A percentile compares a stretch with the other conserved stretches of the same genome.
These are phyloP conservation scores for Coniosporium tulheliwenetii DNA, from an alignment of 2,329 filamentous ascomycete genomes.

Conservation along the genomic window DNA sequence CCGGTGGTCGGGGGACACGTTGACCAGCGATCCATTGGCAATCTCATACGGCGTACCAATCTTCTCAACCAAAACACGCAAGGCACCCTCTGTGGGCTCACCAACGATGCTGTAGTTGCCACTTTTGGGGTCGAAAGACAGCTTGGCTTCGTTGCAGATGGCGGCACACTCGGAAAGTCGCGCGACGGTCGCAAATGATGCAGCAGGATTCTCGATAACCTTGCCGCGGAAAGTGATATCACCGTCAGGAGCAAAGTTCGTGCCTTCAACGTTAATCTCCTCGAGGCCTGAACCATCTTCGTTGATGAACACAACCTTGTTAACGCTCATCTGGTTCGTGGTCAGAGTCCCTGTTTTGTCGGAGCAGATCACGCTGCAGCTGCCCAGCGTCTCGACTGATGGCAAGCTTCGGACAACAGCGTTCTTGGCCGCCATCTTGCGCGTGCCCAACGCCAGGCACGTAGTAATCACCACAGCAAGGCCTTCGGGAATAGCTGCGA, in stretches of 20 bases:
- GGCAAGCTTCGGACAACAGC: slow-evolving; percentile 91
- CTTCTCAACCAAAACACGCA: slow-evolving; percentile 86
- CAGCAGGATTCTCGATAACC: slow-evolving; percentile 49
- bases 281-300: slow-evolving; percentile 59
- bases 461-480: slow-evolving; percentile 98
- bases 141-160: slow-evolving; percentile 76
- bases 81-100: slow-evolving; percentile 87
- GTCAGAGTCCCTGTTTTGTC: slow-evolving; percentile 98
- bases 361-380: slow-evolving; percentile 98
- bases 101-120: slow-evolving; percentile 68
- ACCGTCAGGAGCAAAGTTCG: slow-evolving; percentile 77
- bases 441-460: slow-evolving; percentile 84
- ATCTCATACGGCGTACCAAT: slow-evolving; percentile 63
- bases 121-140: slow-evolving; percentile 67
- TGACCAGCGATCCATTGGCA: slow-evolving; percentile 35
- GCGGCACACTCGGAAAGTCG: slow-evolving; percentile 58
- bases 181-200: slow-evolving; percentile 58
- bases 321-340: slow-evolving; percentile 98
- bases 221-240: slow-evolving; percentile 55
- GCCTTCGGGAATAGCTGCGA: slow-evolving; percentile 94
- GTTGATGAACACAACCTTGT: slow-evolving; percentile 73
- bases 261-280: slow-evolving; percentile 81
- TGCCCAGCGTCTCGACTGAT: slow-evolving; percentile 93
- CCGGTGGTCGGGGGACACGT: slow-evolving; percentile 38
- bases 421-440: slow-evolving; percentile 98